These are phyloP conservation scores for Entomortierella lignicola DNA, from an alignment of 192 early-diverging fungal genomes.

Conservation along the genomic window DNA sequence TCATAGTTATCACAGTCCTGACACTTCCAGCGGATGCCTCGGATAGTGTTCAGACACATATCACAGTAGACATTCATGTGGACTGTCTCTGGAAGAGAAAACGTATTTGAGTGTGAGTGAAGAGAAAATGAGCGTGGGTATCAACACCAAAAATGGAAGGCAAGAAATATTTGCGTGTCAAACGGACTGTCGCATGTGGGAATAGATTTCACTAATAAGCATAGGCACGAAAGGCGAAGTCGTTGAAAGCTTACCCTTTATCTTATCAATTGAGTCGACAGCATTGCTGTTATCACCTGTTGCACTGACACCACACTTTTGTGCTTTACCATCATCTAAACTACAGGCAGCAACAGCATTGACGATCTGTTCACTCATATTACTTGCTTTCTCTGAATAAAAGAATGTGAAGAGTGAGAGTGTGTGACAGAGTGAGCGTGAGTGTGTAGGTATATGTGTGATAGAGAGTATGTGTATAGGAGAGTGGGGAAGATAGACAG, in stretches of 20 bases:
- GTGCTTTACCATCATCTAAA: not conserved
- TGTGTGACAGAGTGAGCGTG: too few relatives aligned
- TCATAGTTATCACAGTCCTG: slow-evolving; percentile 69
- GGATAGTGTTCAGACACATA: slow-evolving; percentile 60
- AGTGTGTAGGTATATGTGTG: too few relatives aligned
- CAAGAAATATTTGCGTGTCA: not conserved
- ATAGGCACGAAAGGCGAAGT: not conserved
- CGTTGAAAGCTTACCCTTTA: not conserved
- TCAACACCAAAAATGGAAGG: slow-evolving; percentile 26
- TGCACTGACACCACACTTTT: too few relatives aligned
- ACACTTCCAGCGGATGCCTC: slow-evolving; percentile 71
- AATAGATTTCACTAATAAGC: not conserved
- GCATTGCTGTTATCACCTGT: too few relatives aligned
- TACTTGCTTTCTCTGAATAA: not conserved
- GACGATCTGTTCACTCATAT: not conserved
- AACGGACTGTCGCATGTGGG: not conserved
- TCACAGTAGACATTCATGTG: slow-evolving; percentile 66
- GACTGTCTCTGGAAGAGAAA: slow-evolving; percentile 11
- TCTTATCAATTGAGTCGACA: not conserved
- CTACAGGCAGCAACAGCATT: not conserved
- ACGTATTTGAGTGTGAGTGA: not conserved
- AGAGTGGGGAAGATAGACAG: too few relatives aligned
- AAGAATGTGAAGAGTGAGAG: not conserved
- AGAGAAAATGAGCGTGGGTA: not conserved
- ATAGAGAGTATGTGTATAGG: too few relatives aligned